Evolutionary conservation across 495 filamentous ascomycete species (phyloP), one percentile per base, ranked within the genome.

Genomic region (Staphylotrichum longicolle): DNA sequence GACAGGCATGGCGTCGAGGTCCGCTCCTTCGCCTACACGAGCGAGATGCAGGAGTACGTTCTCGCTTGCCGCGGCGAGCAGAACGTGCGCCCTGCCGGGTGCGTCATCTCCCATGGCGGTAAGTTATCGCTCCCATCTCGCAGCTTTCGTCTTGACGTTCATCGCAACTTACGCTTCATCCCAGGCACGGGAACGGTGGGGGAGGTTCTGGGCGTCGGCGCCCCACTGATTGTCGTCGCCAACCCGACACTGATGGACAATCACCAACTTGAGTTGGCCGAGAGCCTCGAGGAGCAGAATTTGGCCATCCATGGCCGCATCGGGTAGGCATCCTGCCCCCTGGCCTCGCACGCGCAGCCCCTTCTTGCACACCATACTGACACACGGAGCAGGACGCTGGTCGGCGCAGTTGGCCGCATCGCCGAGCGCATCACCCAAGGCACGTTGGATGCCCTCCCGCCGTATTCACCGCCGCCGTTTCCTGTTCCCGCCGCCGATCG

Each of bases 21-120:
- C 47, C 68, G 68, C 11, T 83, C 82, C 8, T 91, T 96, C 63
- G 84, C 82, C 50, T 88, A 93, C 69, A 84, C 84, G 39, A 72
- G 72, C 3, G 66, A 82, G 4, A 68, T 93, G 49, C 68, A 73
- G 3, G 53, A 74, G 6, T 80, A 89, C 60, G 86, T 92, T 79
- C 44, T 69, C 14, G 56, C 53, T 2, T 79, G 75, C 63, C 70
- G 74, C 35, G 68, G 65, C 3, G 52, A 67, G 32, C 41, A 55
- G 1, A 63, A 58, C 7, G 58, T 58, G 11, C 70, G 71, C 0
- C 60, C 65, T 0, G 79, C 85, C 8, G 87, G 87, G 4, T 73
- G 93, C n/a, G 82, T 97, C 33, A 88, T 98, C 58, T 88, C 85
- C 51, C 94, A 98, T 79, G 93, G 91, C 61, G 94, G 93, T 93